Percentiles rank a stretch among this genome's conserved stretches.
These are phyloP conservation scores for Pseudozyma pruni DNA, from an alignment of 1,284 basidiomycete genomes.

Conservation along the genomic window DNA sequence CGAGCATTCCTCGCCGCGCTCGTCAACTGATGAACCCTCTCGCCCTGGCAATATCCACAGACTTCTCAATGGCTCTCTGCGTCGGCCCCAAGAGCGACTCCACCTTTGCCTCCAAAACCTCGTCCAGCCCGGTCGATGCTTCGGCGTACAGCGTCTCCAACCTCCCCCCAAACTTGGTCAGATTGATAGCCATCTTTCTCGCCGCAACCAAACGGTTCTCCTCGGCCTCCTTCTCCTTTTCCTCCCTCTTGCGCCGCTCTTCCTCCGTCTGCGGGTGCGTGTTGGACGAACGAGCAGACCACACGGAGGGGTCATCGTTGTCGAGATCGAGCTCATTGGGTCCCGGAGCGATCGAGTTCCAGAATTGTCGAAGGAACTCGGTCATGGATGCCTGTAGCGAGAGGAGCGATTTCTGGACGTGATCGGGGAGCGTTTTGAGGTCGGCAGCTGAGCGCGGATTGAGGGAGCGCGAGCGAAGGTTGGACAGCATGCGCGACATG, in stretches of 20 bases:
- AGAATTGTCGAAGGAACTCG: constrained; percentile 96
- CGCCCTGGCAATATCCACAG: constrained; percentile 8
- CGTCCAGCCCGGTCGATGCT: constrained; percentile 13
- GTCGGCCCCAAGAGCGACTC: constrained; percentile 13
- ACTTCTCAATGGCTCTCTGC: constrained; percentile 15
- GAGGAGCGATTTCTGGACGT: constrained; percentile 81
- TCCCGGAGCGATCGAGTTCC: constrained; percentile 83
- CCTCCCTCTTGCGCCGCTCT: constrained; percentile 7
- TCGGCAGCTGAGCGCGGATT: constrained; percentile 6
- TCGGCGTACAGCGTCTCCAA: constrained; percentile 9
- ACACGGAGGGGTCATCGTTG: neutral
- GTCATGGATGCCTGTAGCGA: constrained; percentile 91
- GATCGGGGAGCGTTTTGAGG: constrained; percentile 77
- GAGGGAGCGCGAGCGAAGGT: constrained; percentile 19
- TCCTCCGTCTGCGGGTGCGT: constrained; percentile 1
- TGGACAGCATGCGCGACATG: constrained; percentile 22
- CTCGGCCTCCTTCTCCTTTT: constrained; percentile 18
- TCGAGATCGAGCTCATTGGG: constrained; percentile 6
- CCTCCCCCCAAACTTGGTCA: constrained; percentile 8
- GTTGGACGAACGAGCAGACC: neutral
- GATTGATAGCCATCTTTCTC: constrained; percentile 36
- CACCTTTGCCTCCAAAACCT: constrained; percentile 14
- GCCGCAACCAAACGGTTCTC: constrained; percentile 14
- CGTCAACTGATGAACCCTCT: constrained; percentile 8
- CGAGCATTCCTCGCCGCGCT: too few species aligned